phyloP scores from a whole-genome alignment of 352 stramenopile species.

The Globisporangium solare region DNA sequence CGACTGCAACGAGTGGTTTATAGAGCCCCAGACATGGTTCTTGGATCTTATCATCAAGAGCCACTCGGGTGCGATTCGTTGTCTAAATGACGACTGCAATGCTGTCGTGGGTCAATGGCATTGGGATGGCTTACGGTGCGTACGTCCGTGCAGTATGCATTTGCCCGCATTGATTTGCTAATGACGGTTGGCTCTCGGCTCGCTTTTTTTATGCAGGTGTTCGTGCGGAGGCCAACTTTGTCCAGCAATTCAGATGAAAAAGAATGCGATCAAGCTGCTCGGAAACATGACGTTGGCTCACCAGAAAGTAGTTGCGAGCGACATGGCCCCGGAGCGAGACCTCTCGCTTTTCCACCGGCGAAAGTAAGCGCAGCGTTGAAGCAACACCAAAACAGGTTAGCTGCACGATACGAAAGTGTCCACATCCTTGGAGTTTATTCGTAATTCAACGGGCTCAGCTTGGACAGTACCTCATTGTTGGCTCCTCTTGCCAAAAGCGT shows the following conservation, averaged over 20 bases:
- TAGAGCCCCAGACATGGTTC: conserved; percentile 50
- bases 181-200: conserved; percentile 3
- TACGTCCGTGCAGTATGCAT: conserved; percentile 11
- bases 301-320: conserved; percentile 3
- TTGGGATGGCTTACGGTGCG: conserved; percentile 45
- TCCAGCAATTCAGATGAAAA: conserved; percentile 51
- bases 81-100: conserved; percentile 33
- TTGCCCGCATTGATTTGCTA: neutral
- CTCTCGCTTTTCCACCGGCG: conserved; percentile 6
- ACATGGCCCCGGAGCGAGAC: neutral
- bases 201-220: conserved; percentile 19
- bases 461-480: neutral
- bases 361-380: conserved; percentile 1
- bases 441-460: too few relatives aligned
- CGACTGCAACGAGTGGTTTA: conserved; percentile 36
- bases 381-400: too few relatives aligned
- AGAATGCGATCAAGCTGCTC: conserved; percentile 38
- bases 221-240: conserved; percentile 32
- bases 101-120: conserved; percentile 41
- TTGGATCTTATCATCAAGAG: conserved; percentile 18
- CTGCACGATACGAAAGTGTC: too few relatives aligned
- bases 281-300: conserved; percentile 32
- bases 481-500: too few relatives aligned
- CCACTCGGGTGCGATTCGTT: conserved; percentile 29
- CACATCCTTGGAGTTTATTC: too few relatives aligned